Evolutionary conservation across 2,329 filamentous ascomycete genomes (phyloP), one percentile per base, ranked within the genome.

Genomic region (Boeremia exigua): DNA sequence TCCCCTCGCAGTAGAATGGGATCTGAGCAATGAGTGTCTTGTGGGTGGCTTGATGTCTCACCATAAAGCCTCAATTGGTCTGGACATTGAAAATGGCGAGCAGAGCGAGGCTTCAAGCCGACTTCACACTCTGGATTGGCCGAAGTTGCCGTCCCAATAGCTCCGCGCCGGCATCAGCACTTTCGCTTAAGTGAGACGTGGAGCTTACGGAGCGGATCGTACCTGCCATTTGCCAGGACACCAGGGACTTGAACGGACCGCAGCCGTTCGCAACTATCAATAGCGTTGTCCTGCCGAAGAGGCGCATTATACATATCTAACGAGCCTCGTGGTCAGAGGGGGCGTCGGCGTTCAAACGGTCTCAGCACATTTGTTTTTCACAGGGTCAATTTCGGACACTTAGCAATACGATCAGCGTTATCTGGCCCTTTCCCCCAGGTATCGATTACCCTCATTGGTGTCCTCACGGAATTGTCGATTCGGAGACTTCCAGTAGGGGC

Each of bases 391-490:
- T 67, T 73, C 69, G 71, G 70, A 75, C 71, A 62, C 62, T 63
- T 64, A 75, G 65, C 61, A 62, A 73, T 70, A 71, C 61, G 73
- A 74, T 72, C 69, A 74, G 72, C 68, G 62, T 65, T 71, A 62
- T 63, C 66, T 66, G 63, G 69, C 64, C 65, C 63, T 68, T 58
- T 66, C 62, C 62, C 61, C 48, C 58, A 56, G 62, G 57, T 54
- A 60, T 65, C 62, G 57, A 60, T 48, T 54, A 59, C 46, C 47
- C 56, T 63, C 56, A 70, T 75, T 74, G 71, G 71, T 60, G 46
- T 63, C 55, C 56, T 67, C 66, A 68, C 63, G 56, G 52, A 67
- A 64, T 60, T 48, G 65, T 67, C 67, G 57, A 71, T 50, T 73
- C 68, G 71, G 69, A 71, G 66, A 68, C 68, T 71, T 62, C 33